These are phyloP conservation scores for Gnomoniopsis smithogilvyi DNA, from an alignment of 2,329 filamentous ascomycete species.

Conservation along the genomic window DNA sequence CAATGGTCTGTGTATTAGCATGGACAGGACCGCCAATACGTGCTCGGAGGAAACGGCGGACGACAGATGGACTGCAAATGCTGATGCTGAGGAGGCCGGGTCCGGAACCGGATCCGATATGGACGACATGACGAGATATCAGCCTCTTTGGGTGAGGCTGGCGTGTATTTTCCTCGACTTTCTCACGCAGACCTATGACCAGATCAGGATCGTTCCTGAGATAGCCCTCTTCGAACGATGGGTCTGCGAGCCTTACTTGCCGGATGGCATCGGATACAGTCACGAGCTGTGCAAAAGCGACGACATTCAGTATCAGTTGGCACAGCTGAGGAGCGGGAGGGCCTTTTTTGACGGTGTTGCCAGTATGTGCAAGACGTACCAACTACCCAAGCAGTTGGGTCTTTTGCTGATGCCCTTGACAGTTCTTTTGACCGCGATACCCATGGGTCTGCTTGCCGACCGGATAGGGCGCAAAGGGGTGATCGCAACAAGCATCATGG, in stretches of 20 bases:
- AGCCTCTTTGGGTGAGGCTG: conserved; percentile 18
- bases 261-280: not conserved
- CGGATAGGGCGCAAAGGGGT: conserved; percentile 16
- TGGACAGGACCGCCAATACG: conserved; percentile 6
- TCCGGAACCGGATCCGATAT: not conserved
- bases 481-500: conserved; percentile 14
- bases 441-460: conserved; percentile 18
- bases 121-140: not conserved
- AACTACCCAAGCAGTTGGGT: too few relatives aligned
- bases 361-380: not conserved
- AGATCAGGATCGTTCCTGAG: conserved; percentile 19
- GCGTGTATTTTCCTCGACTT: conserved; percentile 17
- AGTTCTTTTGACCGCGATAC: conserved; percentile 16
- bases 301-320: conserved; percentile 15
- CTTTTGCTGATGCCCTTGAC: not conserved
- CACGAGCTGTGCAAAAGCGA: conserved; percentile 9
- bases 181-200: conserved; percentile 17
- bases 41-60: not conserved
- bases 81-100: not conserved
- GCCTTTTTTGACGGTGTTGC: conserved; percentile 17
- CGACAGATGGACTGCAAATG: not conserved
- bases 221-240: conserved; percentile 17
- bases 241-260: conserved; percentile 9
- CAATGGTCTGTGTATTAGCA: conserved; percentile 9
- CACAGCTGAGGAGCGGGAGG: conserved; percentile 16